phyloP scores from a whole-genome alignment of 495 filamentous ascomycete species.

The Filosporella fistucella region DNA sequence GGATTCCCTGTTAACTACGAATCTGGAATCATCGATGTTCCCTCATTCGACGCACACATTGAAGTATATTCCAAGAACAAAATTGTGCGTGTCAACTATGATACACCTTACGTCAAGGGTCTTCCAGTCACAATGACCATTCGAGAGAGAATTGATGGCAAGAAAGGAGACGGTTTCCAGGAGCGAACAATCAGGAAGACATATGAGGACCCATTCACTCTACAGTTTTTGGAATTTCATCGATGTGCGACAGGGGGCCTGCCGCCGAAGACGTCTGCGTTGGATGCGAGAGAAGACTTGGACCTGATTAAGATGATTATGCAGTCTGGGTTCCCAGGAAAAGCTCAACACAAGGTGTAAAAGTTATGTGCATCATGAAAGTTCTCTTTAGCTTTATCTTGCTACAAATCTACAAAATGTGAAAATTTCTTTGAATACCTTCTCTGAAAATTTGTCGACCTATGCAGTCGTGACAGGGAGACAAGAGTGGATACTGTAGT shows the following conservation, averaged over 20 bases:
- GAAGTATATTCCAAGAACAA: slow-evolving; percentile 47
- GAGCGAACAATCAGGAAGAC: slow-evolving; percentile 34
- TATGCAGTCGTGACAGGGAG: too few species aligned
- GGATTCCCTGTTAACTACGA: slow-evolving; percentile 49
- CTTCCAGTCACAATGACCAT: slow-evolving; percentile 41
- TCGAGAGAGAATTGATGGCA: slow-evolving; percentile 34
- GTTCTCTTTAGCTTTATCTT: too few species aligned
- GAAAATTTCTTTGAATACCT: too few species aligned
- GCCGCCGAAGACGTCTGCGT: slow-evolving; percentile 40
- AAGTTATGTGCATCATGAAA: too few species aligned
- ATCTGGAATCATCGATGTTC: slow-evolving; percentile 45
- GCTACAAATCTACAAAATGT: too few species aligned
- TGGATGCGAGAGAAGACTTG: slow-evolving; percentile 46
- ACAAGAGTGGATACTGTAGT: too few species aligned
- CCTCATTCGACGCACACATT: slow-evolving; percentile 51
- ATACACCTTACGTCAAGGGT: slow-evolving; percentile 45
- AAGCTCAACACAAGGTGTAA: too few species aligned
- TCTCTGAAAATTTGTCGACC: too few species aligned
- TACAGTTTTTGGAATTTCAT: slow-evolving; percentile 44
- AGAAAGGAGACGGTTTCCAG: slow-evolving; percentile 18
- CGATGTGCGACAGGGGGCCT: slow-evolving; percentile 33
- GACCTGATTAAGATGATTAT: slow-evolving; percentile 24
- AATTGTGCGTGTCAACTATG: slow-evolving; percentile 42
- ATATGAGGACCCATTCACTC: slow-evolving; percentile 47
- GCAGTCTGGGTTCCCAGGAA: too few species aligned